Evolutionary conservation across 2,329 filamentous ascomycete genomes (phyloP).

Genomic region (Phyllosticta citriasiana): DNA sequence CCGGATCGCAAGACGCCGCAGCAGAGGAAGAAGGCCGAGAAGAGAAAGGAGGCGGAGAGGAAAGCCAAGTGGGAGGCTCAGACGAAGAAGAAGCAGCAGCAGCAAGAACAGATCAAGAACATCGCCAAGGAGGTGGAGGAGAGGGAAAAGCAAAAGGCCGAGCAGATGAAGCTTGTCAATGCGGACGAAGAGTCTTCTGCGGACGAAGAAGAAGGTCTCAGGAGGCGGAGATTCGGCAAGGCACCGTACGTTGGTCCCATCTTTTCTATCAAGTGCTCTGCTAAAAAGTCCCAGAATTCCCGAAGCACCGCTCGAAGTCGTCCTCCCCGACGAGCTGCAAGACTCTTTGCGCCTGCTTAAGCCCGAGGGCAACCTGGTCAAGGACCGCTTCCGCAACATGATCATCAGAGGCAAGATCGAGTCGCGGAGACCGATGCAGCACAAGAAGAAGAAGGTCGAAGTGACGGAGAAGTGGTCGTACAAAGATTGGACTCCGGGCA

Average conservation of each 20-base stretch:
- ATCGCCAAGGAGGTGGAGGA: conserved; percentile 55
- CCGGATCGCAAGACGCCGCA: conserved; percentile 76
- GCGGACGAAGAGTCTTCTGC: conserved; percentile 24
- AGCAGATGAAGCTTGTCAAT: conserved; percentile 18
- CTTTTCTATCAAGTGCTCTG: too few relatives aligned
- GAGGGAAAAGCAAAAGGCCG: conserved; percentile 40
- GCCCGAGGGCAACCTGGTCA: conserved; percentile 90
- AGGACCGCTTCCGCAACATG: conserved; percentile 83
- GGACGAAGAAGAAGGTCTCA: conserved; percentile 39
- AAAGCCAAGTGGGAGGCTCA: conserved; percentile 64
- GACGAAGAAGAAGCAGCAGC: conserved; percentile 61
- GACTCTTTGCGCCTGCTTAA: conserved; percentile 48
- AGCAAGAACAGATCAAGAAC: conserved; percentile 61
- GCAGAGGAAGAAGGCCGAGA: conserved; percentile 79
- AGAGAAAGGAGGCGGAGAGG: conserved; percentile 78
- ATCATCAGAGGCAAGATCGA: conserved; percentile 85
- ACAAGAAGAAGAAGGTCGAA: conserved; percentile 71
- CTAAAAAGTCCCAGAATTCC: conserved; percentile 46
- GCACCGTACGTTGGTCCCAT: conserved; percentile 35
- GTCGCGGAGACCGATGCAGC: conserved; percentile 67
- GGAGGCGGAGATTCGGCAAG: conserved; percentile 62
- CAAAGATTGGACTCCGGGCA: conserved; percentile 70
- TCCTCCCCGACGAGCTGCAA: conserved; percentile 40
- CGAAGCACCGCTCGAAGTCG: conserved; percentile 48
- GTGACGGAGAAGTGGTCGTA: conserved; percentile 94